Evolutionary conservation across 164 flowering plant species (phyloP), one percentile per base, ranked within the genome.

Genomic region (Umbilicus rupestris): DNA sequence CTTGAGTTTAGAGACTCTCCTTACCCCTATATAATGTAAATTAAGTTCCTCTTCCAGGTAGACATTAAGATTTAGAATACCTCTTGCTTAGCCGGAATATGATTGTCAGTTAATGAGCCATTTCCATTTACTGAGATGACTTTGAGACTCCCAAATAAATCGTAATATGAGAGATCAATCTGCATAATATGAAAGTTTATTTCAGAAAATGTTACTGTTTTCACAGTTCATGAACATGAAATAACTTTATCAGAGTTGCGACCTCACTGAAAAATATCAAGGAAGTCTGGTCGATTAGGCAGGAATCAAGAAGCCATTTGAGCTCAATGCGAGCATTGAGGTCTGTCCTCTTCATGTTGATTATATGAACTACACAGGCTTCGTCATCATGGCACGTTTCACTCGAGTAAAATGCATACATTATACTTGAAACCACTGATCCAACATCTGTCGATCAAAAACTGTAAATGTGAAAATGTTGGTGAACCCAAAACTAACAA

Each of bases 101-200:
- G 81, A 64, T 73, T 62, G 63, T 81, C 75, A 58, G 83, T 10
- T 7, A 86, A 71, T 69, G 84, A 86, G 28, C 12, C 3, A 22
- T 20, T 50, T 50, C 28, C 57, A 50, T 50, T 50, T 9, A 50
- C 10, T 9, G 26, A 50, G 11, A 20, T 50, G 49, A 86, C 65
- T 68, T 83, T 82, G 14, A 88, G 87, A 75, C 90, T 78, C 57
- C 90, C 90, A 77, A 76, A 88, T 39, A 74, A 64, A 71, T 83
- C 82, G 73, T 79, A 86, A 70, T 86, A 88, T 19, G 84, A 81
- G 44, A 88, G 74, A 64, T 88, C 89, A 74, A 86, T 79, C 94
- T 87, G 88, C 68, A 37, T 55, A 46, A 16, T 19, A 20, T 30
- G 62, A 39, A 44, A 65, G 39, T 39, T 57, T 26, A 55, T 10